These are phyloP conservation scores for Lenzites betulinus DNA, from an alignment of 768 basidiomycete genomes.

Conservation along the genomic window DNA sequence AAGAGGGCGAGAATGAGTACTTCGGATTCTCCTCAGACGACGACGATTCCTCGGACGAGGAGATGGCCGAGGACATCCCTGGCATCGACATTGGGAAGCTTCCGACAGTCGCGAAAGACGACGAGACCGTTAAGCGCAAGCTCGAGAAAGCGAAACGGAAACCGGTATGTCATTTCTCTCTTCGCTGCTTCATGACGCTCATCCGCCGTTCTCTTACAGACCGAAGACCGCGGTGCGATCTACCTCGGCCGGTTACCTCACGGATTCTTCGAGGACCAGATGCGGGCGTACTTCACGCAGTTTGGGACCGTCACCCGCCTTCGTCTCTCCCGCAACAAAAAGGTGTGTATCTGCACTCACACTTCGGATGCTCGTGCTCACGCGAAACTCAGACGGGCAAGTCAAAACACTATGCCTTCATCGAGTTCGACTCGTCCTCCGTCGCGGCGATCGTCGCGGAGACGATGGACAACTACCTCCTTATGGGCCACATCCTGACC, in stretches of 20 bases:
- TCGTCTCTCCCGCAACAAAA: constrained; percentile 91
- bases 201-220: constrained; percentile 36
- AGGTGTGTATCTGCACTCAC: constrained; percentile 47
- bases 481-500: constrained; percentile 90
- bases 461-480: constrained; percentile 98
- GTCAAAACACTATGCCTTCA: constrained; percentile 96
- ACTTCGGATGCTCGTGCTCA: background rate
- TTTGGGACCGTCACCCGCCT: constrained; percentile 90
- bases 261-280: constrained; percentile 96
- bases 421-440: constrained; percentile 87
- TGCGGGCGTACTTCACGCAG: constrained; percentile 91
- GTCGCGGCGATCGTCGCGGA: constrained; percentile 96
- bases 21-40: constrained; percentile 80
- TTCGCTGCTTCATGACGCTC: background rate
- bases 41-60: constrained; percentile 76
- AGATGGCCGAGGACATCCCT: constrained; percentile 54
- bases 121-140: constrained; percentile 67
- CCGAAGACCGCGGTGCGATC: constrained; percentile 77
- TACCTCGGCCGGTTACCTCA: constrained; percentile 92
- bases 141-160: constrained; percentile 57
- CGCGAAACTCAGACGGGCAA: constrained; percentile 71
- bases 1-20: constrained; percentile 45
- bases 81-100: constrained; percentile 70
- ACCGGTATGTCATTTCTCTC: constrained; percentile 52
- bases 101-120: constrained; percentile 88